phyloP scores from a whole-genome alignment of 2,329 filamentous ascomycete genomes.

The Aplosporella prunicola region DNA sequence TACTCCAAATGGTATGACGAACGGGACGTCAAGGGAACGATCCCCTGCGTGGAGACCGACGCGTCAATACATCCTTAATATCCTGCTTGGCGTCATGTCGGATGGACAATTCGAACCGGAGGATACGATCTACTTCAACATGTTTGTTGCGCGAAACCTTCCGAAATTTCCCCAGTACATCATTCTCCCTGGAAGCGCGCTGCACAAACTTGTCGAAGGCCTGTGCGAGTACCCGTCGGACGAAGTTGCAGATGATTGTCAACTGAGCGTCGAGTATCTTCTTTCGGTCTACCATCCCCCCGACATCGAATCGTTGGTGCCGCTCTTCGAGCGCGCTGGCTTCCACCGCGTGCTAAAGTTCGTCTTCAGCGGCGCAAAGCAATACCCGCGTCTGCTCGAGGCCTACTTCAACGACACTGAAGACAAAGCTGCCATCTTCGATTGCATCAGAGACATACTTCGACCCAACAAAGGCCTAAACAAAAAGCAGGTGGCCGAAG shows the following conservation, averaged over 20 bases:
- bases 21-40: constrained; percentile 16
- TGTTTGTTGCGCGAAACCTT: constrained; percentile 94
- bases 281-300: constrained; percentile 88
- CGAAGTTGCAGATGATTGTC: constrained; percentile 82
- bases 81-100: constrained; percentile 85
- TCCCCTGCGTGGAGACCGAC: constrained; percentile 46
- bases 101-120: constrained; percentile 61
- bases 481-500: constrained; percentile 61
- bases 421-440: constrained; percentile 66
- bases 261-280: constrained; percentile 93
- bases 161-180: constrained; percentile 97
- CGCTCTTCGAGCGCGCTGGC: constrained; percentile 65
- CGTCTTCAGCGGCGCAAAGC: constrained; percentile 68
- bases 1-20: constrained; percentile 41
- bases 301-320: constrained; percentile 65
- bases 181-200: constrained; percentile 73
- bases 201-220: constrained; percentile 70
- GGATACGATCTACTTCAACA: constrained; percentile 91
- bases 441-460: constrained; percentile 67
- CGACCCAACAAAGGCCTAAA: constrained; percentile 53
- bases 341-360: constrained; percentile 91
- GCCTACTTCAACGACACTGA: constrained; percentile 79
- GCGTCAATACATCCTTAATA: constrained; percentile 84
- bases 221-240: constrained; percentile 75
- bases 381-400: constrained; percentile 68